phyloP scores from a whole-genome alignment of 805 yeast genomes.

The Huiozyma naganishii region DNA sequence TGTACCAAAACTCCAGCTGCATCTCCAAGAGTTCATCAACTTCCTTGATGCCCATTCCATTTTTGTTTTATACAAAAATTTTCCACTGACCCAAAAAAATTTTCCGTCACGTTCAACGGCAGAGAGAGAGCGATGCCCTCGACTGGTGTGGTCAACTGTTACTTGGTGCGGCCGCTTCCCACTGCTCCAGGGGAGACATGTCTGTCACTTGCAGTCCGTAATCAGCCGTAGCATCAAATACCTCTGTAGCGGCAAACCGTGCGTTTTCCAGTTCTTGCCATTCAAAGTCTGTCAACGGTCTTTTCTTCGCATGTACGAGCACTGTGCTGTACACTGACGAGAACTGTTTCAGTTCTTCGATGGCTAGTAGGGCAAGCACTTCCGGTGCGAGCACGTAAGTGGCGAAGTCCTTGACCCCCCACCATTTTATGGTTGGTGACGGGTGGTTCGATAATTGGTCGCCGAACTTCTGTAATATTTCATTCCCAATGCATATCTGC shows the following conservation, averaged over 20 bases:
- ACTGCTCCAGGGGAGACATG: conserved; percentile 18
- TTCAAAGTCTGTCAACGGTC: background rate
- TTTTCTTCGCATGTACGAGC: background rate
- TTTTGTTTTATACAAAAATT: background rate
- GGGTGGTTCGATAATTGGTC: conserved; percentile 23
- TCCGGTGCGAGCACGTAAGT: conserved; percentile 57
- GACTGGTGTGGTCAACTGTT: too few species aligned
- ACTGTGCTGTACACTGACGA: background rate
- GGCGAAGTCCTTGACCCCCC: conserved; percentile 48
- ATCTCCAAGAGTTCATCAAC: too few species aligned
- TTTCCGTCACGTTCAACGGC: background rate
- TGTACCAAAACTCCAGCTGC: too few species aligned
- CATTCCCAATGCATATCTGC: conserved; percentile 39
- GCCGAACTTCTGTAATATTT: conserved; percentile 30
- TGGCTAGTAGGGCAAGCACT: conserved; percentile 39
- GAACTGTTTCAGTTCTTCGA: conserved; percentile 31
- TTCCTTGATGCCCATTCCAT: too few species aligned
- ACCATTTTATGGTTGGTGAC: conserved; percentile 44
- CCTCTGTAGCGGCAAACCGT: conserved; percentile 20
- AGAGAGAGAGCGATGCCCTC: background rate
- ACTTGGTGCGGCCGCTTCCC: conserved; percentile 10
- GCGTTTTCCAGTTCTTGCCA: background rate
- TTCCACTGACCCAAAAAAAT: conserved; percentile 1
- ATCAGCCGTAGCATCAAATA: conserved; percentile 38
- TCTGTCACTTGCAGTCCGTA: conserved; percentile 33